Conservation (phyloP, 352 stramenopile species). For the Blastocystis hominis region DNA sequence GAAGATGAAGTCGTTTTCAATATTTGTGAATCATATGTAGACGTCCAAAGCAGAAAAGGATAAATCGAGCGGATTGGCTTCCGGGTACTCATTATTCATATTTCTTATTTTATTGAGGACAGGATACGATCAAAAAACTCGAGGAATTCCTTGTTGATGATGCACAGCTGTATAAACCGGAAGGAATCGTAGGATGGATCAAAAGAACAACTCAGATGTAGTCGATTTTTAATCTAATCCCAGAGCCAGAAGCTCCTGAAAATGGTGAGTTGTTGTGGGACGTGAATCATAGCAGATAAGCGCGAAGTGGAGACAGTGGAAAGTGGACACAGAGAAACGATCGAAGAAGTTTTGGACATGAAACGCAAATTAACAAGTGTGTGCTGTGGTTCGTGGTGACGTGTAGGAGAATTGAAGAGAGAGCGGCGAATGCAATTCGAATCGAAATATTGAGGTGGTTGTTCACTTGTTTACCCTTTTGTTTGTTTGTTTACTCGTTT, state of each 20-base stretch:
- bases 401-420: slow-evolving; percentile 37
- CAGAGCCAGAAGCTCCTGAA: not conserved
- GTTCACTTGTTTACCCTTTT: not conserved
- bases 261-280: not conserved
- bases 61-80: not conserved
- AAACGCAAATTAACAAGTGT: slow-evolving; percentile 46
- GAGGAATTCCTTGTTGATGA: slow-evolving; percentile 10
- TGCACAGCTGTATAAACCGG: not conserved
- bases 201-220: not conserved
- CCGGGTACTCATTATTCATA: not conserved
- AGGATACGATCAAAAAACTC: not conserved
- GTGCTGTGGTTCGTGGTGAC: not conserved
- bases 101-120: not conserved
- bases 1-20: not conserved
- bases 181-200: slow-evolving; percentile 10
- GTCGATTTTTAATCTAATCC: not conserved
- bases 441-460: slow-evolving; percentile 30
- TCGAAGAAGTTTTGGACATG: slow-evolving; percentile 21
- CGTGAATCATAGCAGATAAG: not conserved
- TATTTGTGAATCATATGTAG: not conserved
- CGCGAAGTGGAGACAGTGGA: slow-evolving; percentile 12
- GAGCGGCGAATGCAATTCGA: slow-evolving; percentile 22
- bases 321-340: slow-evolving; percentile 12
- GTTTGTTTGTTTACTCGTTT: not conserved
- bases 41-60: not conserved